Evolutionary conservation across 768 basidiomycete species (phyloP).

Genomic region (Phanerochaete carnosa): DNA sequence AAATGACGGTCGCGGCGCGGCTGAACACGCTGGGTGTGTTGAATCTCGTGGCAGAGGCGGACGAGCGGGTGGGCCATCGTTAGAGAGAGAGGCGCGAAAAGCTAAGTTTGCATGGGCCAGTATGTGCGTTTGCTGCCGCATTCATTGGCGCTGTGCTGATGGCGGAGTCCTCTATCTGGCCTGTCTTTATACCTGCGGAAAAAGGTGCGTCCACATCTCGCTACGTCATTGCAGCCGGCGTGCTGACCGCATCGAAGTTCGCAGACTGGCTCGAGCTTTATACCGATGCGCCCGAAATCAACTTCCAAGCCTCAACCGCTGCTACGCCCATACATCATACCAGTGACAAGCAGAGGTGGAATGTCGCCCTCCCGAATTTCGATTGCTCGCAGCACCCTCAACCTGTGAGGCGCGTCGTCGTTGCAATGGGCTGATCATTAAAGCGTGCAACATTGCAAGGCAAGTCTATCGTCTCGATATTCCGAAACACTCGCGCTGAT

Average conservation of each 20-base stretch:
- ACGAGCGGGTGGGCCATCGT: constrained; percentile 54
- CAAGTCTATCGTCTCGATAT: not conserved
- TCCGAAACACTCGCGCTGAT: not conserved
- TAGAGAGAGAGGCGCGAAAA: constrained; percentile 69
- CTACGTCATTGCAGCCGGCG: not conserved
- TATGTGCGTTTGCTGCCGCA: constrained; percentile 43
- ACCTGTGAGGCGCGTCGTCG: constrained; percentile 30
- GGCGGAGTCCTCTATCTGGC: not conserved
- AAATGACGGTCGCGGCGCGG: constrained; percentile 49
- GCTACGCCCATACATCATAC: constrained; percentile 34
- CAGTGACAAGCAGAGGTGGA: constrained; percentile 24
- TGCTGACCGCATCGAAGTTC: constrained; percentile 34
- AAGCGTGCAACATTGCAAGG: not conserved
- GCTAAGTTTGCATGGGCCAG: constrained; percentile 63
- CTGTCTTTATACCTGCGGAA: constrained; percentile 27
- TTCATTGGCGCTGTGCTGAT: not conserved
- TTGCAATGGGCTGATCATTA: constrained; percentile 28
- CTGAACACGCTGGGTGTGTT: constrained; percentile 49
- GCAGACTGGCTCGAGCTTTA: constrained; percentile 67
- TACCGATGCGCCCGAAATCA: constrained; percentile 54
- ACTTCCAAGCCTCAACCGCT: constrained; percentile 57
- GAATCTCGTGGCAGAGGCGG: constrained; percentile 60
- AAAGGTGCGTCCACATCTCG: not conserved
- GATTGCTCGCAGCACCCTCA: constrained; percentile 28
- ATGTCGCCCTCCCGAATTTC: constrained; percentile 28